Evolutionary conservation across 768 basidiomycete species (phyloP), one percentile per base, ranked within the genome.

Genomic region (Trametes villosa): DNA sequence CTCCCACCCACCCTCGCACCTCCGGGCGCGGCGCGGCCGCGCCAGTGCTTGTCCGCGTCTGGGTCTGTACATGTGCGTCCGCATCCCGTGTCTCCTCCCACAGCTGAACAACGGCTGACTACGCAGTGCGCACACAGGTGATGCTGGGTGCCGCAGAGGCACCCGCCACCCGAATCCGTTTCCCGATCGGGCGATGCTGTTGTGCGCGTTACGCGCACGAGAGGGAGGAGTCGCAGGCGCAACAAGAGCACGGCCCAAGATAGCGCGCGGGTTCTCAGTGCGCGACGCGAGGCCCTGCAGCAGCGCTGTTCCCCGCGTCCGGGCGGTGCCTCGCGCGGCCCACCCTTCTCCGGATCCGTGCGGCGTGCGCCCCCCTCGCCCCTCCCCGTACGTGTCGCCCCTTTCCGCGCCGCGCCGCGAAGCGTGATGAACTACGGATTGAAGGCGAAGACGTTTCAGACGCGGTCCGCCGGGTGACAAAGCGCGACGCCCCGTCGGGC

Each of bases 181-280:
- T n/a, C n/a, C n/a, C n/a, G n/a, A n/a, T 15, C 15, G 8, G 36
- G 36, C 13, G 4, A 15, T 38, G 36, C 36, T 4, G 6, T 38
- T 15, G 36, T 38, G 36, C 36, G 42, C 42, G 42, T 7, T 26
- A 26, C 20, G 42, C 42, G 18, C 24, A 7, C 24, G 18, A 26
- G 9, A 20, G 11, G 15, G 15, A 11, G 5, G n/a, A 20, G 29
- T 31, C 30, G 48, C 48, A 6, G 17, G 17, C 49, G 49, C 27
- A 24, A 50, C 48, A 50, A 36, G 31, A 48, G 8, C 50, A 22
- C 50, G n/a, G 50, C 50, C 50, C 18, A 34, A 36, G 36, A 51
- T 51, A 15, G 50, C 33, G 6, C 18, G 15, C 34, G 33, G 50
- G 50, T 51, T 51, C 50, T 36, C 50, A 51, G 34, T 22, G 24